Evolutionary conservation across 352 stramenopile genomes (phyloP).

Genomic region (Globisporangium cystogenes): DNA sequence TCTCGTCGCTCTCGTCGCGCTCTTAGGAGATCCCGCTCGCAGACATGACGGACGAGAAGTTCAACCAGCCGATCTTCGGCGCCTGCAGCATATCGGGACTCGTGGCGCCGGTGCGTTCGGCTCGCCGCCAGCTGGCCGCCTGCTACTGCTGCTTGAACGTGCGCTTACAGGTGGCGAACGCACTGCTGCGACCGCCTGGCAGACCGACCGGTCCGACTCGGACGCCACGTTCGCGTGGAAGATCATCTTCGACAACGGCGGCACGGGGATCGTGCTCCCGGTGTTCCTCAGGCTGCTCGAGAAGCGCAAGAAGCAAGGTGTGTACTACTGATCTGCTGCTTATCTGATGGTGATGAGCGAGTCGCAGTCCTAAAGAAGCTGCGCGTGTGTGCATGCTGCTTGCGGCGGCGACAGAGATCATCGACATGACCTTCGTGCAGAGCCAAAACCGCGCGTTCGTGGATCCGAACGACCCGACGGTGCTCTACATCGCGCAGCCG

Average conservation of each 20-base stretch:
- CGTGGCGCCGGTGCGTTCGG: slow-evolving; percentile 36
- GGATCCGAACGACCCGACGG: slow-evolving; percentile 80
- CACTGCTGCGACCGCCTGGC: not conserved
- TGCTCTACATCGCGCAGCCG: slow-evolving; percentile 81
- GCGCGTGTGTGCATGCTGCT: not conserved
- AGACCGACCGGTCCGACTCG: slow-evolving; percentile 3
- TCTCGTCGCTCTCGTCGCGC: not conserved
- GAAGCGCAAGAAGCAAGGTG: slow-evolving; percentile 72
- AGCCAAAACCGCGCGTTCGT: slow-evolving; percentile 83
- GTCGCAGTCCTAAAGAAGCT: not conserved
- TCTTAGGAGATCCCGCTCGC: slow-evolving; percentile 68
- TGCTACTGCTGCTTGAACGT: not conserved
- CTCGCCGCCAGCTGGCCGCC: not conserved
- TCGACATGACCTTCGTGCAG: slow-evolving; percentile 70
- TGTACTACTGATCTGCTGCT: not conserved
- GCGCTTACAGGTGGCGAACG: not conserved
- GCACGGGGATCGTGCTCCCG: slow-evolving; percentile 73
- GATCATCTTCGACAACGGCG: slow-evolving; percentile 80
- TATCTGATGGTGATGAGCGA: not conserved
- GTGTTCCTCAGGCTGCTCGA: slow-evolving; percentile 81
- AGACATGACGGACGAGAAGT: slow-evolving; percentile 84
- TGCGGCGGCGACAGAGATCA: slow-evolving; percentile 24
- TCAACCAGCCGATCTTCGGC: slow-evolving; percentile 89
- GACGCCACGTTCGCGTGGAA: slow-evolving; percentile 57
- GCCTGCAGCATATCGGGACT: slow-evolving; percentile 82